Conservation (phyloP, 371 early-diverging fungal genomes). For the Mucor ambiguus region DNA sequence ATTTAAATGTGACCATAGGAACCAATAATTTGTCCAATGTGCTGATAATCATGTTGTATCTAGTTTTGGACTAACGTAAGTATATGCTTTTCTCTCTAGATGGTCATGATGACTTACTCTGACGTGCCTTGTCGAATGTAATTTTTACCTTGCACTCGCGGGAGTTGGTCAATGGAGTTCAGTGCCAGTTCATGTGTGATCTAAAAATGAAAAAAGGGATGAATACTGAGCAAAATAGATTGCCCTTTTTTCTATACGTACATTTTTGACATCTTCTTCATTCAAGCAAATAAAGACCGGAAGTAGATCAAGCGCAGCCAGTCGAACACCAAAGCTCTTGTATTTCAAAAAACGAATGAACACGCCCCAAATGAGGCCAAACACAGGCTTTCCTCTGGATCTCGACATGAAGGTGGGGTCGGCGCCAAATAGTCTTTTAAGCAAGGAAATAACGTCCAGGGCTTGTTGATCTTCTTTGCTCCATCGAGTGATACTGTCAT, state of each 20-base stretch:
- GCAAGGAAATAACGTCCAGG: constrained; percentile 31
- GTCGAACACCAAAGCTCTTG: constrained; percentile 20
- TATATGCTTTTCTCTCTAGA: neutral
- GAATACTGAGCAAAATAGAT: neutral
- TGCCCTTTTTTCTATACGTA: neutral
- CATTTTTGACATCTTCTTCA: constrained; percentile 21
- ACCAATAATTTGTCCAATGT: constrained; percentile 56
- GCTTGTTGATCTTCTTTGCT: constrained; percentile 23
- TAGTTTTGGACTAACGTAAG: constrained; percentile 9
- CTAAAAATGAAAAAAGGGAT: constrained; percentile 11
- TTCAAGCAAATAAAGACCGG: constrained; percentile 36
- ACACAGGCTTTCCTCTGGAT: constrained; percentile 31
- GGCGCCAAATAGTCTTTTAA: constrained; percentile 48
- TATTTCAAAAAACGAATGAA: constrained; percentile 21
- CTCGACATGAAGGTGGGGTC: constrained; percentile 50
- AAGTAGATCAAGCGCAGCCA: constrained; percentile 35
- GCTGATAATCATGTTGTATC: constrained; percentile 57
- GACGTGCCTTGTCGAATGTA: constrained; percentile 40
- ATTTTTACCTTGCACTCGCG: constrained; percentile 25
- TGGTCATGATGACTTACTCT: constrained; percentile 3
- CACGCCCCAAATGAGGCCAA: constrained; percentile 23
- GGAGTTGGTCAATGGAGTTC: constrained; percentile 53
- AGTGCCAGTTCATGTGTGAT: constrained; percentile 30
- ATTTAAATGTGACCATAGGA: constrained; percentile 47
- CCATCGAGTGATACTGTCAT: constrained; percentile 36